A percentile compares a stretch with the other conserved stretches of the same genome.
Evolutionary conservation across 2,329 filamentous ascomycete genomes (phyloP).

Genomic region (Talaromyces sp.): DNA sequence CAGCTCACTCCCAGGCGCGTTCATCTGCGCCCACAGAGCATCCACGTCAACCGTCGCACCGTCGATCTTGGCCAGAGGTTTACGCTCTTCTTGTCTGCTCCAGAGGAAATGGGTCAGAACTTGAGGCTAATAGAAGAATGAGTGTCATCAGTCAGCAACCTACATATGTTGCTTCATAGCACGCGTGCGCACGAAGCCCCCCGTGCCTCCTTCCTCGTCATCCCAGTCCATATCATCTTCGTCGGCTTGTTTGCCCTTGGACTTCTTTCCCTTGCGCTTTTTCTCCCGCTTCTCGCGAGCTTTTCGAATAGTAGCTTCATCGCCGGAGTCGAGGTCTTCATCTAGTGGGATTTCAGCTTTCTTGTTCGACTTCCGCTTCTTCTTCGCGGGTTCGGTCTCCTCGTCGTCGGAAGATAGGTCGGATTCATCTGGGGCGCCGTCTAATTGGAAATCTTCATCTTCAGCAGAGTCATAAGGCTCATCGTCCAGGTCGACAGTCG

Average conservation of each 20-base stretch:
- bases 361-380: conserved; percentile 39
- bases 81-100: conserved; percentile 48
- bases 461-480: conserved; percentile 42
- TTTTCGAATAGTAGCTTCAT: conserved; percentile 59
- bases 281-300: conserved; percentile 46
- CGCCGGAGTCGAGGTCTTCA: conserved; percentile 57
- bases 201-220: conserved; percentile 50
- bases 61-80: conserved; percentile 50
- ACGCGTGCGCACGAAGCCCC: conserved; percentile 57
- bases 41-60: conserved; percentile 60
- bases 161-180: conserved; percentile 55
- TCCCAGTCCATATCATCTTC: conserved; percentile 43
- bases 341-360: conserved; percentile 23
- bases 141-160: conserved; percentile 14
- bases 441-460: conserved; percentile 43
- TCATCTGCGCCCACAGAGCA: conserved; percentile 58
- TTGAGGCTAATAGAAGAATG: not conserved
- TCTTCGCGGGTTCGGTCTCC: conserved; percentile 38
- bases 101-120: conserved; percentile 6
- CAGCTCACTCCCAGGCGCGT: conserved; percentile 32
- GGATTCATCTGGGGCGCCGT: conserved; percentile 38
- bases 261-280: conserved; percentile 39
- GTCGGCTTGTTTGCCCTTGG: conserved; percentile 35
- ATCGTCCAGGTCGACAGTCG: conserved; percentile 32
- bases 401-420: conserved; percentile 38